A percentile compares a stretch with the other conserved stretches of the same genome.
These are phyloP conservation scores for Beauveria pseudobassiana DNA, from an alignment of 2,329 filamentous ascomycete species.

Conservation along the genomic window DNA sequence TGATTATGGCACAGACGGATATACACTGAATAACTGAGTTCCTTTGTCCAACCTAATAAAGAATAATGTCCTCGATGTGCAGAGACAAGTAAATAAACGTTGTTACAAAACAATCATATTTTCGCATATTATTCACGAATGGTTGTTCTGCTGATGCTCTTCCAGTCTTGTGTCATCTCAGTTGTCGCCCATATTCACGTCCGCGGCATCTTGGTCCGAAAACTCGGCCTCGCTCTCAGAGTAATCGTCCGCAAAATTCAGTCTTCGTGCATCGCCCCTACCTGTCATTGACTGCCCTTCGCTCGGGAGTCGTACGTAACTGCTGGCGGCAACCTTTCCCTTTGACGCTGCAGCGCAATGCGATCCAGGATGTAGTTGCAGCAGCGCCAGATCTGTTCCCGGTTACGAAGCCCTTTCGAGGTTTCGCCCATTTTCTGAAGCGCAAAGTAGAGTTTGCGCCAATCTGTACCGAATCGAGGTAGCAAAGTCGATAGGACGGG, in stretches of 20 bases:
- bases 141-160: too few species aligned
- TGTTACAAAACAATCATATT: too few species aligned
- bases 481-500: conserved; percentile 3
- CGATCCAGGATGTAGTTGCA: conserved; percentile 10
- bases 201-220: background rate
- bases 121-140: too few species aligned
- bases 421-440: background rate
- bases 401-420: conserved; percentile 12
- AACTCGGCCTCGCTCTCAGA: conserved; percentile 9
- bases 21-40: background rate
- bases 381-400: conserved; percentile 13
- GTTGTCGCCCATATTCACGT: background rate
- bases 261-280: background rate
- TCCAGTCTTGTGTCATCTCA: background rate
- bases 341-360: conserved; percentile 1
- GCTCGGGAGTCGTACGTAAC: background rate
- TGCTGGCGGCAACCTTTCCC: background rate
- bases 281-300: background rate
- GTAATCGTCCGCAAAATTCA: conserved; percentile 4
- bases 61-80: too few species aligned
- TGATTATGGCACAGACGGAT: background rate
- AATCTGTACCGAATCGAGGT: conserved; percentile 9
- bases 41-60: background rate
- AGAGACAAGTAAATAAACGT: too few species aligned
- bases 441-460: conserved; percentile 13